phyloP scores from a whole-genome alignment of 192 early-diverging fungal species.

The Blastocladiella britannica region DNA sequence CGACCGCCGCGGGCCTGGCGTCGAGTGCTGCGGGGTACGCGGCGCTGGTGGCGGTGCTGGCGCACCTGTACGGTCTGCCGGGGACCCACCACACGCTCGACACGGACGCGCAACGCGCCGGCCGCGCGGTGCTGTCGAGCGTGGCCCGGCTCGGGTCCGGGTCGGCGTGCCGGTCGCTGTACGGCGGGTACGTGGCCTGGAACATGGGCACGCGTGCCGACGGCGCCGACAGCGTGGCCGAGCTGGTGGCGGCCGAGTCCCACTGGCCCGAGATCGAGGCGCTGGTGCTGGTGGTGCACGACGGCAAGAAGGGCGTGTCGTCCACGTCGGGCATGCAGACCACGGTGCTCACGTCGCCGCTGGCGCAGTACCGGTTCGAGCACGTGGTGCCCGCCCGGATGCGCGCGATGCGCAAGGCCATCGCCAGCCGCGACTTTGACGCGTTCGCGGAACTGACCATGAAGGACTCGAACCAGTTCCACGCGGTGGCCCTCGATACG shows the following conservation, averaged over 20 bases:
- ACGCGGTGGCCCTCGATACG: constrained; percentile 94
- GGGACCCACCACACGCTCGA: constrained; percentile 13
- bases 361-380: constrained; percentile 66
- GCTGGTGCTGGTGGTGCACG: constrained; percentile 80
- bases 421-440: constrained; percentile 62
- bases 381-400: constrained; percentile 77
- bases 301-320: constrained; percentile 72
- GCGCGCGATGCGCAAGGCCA: constrained; percentile 72
- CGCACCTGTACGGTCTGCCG: constrained; percentile 51
- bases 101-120: background rate
- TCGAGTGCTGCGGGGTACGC: constrained; percentile 94
- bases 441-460: constrained; percentile 88
- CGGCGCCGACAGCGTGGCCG: constrained; percentile 69
- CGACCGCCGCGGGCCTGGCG: constrained; percentile 93
- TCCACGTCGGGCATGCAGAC: constrained; percentile 94
- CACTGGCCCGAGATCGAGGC: constrained; percentile 97
- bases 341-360: constrained; percentile 74
- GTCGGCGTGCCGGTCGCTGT: constrained; percentile 87
- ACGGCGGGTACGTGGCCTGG: constrained; percentile 98
- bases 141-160: constrained; percentile 90
- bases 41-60: constrained; percentile 66
- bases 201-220: constrained; percentile 65
- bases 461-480: constrained; percentile 98
- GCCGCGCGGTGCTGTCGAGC: constrained; percentile 49
- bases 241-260: constrained; percentile 65